A percentile compares a stretch with the other conserved stretches of the same genome.
Evolutionary conservation across 352 stramenopile species (phyloP).

Genomic region (Pythium aphanidermatum): DNA sequence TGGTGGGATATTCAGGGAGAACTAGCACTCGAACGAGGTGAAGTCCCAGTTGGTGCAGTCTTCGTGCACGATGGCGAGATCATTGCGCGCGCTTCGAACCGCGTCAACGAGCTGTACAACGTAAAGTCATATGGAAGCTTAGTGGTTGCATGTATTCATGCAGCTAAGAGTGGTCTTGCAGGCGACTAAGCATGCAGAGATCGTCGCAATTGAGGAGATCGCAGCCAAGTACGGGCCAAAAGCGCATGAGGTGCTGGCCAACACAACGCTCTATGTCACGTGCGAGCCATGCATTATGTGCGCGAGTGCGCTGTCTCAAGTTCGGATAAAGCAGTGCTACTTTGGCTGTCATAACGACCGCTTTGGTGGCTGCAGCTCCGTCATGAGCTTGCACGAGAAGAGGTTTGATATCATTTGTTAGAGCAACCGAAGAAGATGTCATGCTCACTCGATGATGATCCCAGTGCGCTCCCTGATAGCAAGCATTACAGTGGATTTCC

Average conservation of each 20-base stretch:
- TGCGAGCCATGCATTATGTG: slow-evolving; percentile 96
- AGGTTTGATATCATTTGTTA: slow-evolving; percentile 21
- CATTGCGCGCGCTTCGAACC: slow-evolving; percentile 79
- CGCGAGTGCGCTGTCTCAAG: slow-evolving; percentile 73
- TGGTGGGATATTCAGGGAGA: too few species aligned
- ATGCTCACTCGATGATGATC: too few species aligned
- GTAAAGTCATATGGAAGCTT: slow-evolving; percentile 20
- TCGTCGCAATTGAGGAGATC: slow-evolving; percentile 87
- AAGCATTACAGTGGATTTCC: slow-evolving; percentile 50
- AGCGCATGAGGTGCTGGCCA: slow-evolving; percentile 36
- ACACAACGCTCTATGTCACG: slow-evolving; percentile 84
- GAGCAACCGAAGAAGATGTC: too few species aligned
- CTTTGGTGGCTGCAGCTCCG: slow-evolving; percentile 91
- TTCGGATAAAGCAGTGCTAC: slow-evolving; percentile 69
- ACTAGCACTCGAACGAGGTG: slow-evolving; percentile 58
- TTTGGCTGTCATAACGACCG: slow-evolving; percentile 92
- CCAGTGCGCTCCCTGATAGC: slow-evolving; percentile 34
- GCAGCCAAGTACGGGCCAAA: slow-evolving; percentile 34
- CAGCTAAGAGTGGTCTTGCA: slow-evolving; percentile 14
- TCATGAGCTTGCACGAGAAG: slow-evolving; percentile 77
- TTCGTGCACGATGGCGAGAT: slow-evolving; percentile 79
- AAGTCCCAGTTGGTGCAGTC: slow-evolving; percentile 91
- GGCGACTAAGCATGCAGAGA: slow-evolving; percentile 88
- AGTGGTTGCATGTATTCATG: background rate
- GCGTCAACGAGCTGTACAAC: slow-evolving; percentile 86